A percentile compares a stretch with the other conserved stretches of the same genome.
These are phyloP conservation scores for Pseudozyma flocculosa DNA, from an alignment of 1,284 basidiomycete genomes.

Conservation along the genomic window DNA sequence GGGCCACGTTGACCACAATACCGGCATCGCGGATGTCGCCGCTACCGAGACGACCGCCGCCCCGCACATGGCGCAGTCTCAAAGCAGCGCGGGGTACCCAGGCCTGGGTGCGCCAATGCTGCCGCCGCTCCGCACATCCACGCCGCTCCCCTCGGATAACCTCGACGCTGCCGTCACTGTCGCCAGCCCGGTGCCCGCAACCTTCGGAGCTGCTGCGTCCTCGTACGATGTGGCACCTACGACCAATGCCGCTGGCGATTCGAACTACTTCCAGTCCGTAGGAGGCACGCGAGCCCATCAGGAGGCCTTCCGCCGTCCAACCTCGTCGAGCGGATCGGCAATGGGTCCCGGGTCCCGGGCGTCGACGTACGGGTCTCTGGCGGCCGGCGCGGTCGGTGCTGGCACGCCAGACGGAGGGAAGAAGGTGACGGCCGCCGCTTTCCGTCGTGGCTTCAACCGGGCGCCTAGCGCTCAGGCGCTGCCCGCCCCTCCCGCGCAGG, in stretches of 20 bases:
- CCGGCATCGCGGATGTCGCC: not conserved
- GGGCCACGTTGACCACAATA: not conserved
- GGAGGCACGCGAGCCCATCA: constrained; percentile 46
- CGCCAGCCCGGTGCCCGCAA: not conserved
- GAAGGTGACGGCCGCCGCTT: constrained; percentile 51
- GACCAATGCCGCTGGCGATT: constrained; percentile 16
- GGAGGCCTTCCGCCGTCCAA: constrained; percentile 38
- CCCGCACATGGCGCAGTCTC: no score
- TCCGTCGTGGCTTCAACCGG: constrained; percentile 44
- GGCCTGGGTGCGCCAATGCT: constrained; percentile 27
- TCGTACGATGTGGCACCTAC: constrained; percentile 9
- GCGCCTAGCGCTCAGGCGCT: constrained; percentile 26
- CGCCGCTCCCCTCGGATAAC: constrained; percentile 19
- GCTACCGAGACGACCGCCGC: constrained; percentile 1
- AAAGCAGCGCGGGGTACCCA: not conserved
- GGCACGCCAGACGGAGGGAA: constrained; percentile 30
- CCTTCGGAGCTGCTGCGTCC: not conserved
- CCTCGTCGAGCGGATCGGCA: constrained; percentile 14
- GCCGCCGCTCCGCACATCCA: constrained; percentile 32
- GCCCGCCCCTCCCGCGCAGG: not conserved
- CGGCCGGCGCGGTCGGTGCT: constrained; percentile 3
- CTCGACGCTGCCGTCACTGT: not conserved
- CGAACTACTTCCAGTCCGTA: constrained; percentile 43
- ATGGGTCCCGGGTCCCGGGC: not conserved
- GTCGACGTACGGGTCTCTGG: constrained; percentile 21